Evolutionary conservation across 495 filamentous ascomycete species (phyloP), one percentile per base, ranked within the genome.

Genomic region (Neohortaea acidophila): DNA sequence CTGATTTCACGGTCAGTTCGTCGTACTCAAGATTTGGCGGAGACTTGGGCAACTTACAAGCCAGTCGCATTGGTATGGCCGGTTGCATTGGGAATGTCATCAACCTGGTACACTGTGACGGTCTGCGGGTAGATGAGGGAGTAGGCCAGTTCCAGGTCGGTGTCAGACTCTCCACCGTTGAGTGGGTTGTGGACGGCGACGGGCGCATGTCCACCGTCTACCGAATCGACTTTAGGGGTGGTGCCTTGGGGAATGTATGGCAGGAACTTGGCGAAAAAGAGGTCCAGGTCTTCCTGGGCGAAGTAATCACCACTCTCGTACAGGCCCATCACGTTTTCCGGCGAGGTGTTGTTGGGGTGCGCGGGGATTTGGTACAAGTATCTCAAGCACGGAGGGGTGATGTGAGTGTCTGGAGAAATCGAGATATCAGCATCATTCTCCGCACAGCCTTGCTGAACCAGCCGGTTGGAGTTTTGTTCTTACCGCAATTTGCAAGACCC

Each of bases 101-200:
- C 47, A 7, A 38, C 30, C 19, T 51, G 48, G 31, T 51, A 51
- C 12, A 47, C 7, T 4, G 31, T 45, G 10, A 51, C 35, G 2
- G 22, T 27, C 33, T 51, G 48, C 8, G 48, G 48, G 28, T 51
- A 51, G 17, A 47, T 33, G 8, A 51, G 35, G 8, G 44, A 47
- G 22, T 35, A 41, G 17, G 35, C 22, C 25, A 51, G 36, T 19
- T 51, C 48, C 1, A 47, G 18, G 20, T 51, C 44, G 12, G 40
- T 35, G 26, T 39, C 35, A 14, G 33, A 17, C 32, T 51, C 48
- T 6, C 39, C 43, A 8, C 19, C 18, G 18, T 30, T 36, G 9
- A 6, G 15, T 12, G 33, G 12, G 28, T 34, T 33, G 8, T 23
- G 15, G 1, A 20, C n/a, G 2, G 38, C 26, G 2, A 44, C 31